Conservation (phyloP, 495 filamentous ascomycete genomes). For the Cladorrhinum samala region DNA sequence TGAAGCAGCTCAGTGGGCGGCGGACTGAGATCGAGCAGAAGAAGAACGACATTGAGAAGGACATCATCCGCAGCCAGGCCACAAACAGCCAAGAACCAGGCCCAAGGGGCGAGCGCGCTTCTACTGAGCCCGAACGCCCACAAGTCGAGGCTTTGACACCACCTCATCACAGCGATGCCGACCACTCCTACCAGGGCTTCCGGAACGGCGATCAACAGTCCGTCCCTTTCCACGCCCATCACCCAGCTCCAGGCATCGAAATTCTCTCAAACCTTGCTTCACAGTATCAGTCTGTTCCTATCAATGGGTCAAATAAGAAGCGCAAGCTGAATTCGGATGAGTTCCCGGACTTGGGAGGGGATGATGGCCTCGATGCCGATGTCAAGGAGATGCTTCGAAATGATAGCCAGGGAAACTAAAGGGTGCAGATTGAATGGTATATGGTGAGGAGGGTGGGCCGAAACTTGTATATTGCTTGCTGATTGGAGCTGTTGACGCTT, state of each 20-base stretch:
- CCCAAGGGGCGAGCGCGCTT: slow-evolving; percentile 25
- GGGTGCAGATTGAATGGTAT: neutral
- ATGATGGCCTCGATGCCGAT: slow-evolving; percentile 73
- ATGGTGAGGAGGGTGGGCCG: neutral
- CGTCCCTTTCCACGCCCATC: slow-evolving; percentile 21
- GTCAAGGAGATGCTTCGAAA: slow-evolving; percentile 72
- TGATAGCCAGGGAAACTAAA: slow-evolving; percentile 24
- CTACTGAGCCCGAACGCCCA: slow-evolving; percentile 56
- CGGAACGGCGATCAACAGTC: slow-evolving; percentile 23
- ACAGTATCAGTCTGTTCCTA: slow-evolving; percentile 39
- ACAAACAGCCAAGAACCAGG: slow-evolving; percentile 37
- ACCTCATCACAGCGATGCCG: slow-evolving; percentile 39
- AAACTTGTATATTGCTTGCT: neutral
- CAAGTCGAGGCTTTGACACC: slow-evolving; percentile 81
- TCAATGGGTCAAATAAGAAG: slow-evolving; percentile 60
- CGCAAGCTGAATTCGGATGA: slow-evolving; percentile 64
- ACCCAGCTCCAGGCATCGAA: slow-evolving; percentile 34
- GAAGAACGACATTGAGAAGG: slow-evolving; percentile 81
- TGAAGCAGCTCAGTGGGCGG: slow-evolving; percentile 52
- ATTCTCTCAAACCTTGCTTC: slow-evolving; percentile 47
- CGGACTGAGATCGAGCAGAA: slow-evolving; percentile 63
- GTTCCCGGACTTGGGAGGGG: slow-evolving; percentile 61
- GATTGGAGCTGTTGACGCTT: too few species aligned
- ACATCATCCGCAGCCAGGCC: slow-evolving; percentile 75
- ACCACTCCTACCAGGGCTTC: slow-evolving; percentile 17